Evolutionary conservation across 2,329 filamentous ascomycete species (phyloP).

Genomic region (Fusarium nygamai): DNA sequence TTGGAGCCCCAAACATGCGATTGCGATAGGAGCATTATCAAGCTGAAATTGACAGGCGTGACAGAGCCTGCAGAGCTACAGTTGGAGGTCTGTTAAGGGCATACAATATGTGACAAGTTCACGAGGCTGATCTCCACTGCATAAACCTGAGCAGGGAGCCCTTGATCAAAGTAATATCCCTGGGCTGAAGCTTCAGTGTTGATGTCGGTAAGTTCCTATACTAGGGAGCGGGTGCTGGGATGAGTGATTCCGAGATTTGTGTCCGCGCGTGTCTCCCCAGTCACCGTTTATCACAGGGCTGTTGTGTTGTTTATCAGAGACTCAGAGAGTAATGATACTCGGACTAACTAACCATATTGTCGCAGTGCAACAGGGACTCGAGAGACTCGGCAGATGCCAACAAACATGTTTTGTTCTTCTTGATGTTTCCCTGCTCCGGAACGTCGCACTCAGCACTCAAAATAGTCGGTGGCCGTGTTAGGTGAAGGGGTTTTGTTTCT

Average conservation of each 20-base stretch:
- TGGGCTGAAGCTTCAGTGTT: constrained; percentile 42
- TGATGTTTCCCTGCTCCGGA: background rate
- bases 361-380: background rate
- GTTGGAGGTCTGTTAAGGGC: background rate
- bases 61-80: background rate
- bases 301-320: constrained; percentile 1
- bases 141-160: constrained; percentile 28
- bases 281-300: constrained; percentile 14
- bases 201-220: constrained; percentile 13
- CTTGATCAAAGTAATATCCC: constrained; percentile 36
- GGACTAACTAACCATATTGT: constrained; percentile 7
- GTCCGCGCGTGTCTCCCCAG: constrained; percentile 11
- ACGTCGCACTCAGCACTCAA: background rate
- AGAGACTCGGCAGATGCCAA: background rate
- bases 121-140: constrained; percentile 14
- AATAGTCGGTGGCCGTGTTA: background rate
- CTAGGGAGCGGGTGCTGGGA: constrained; percentile 26
- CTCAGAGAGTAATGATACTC: background rate
- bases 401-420: background rate
- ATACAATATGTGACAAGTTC: background rate
- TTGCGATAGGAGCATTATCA: background rate
- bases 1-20: background rate
- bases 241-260: constrained; percentile 34
- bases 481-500: background rate
- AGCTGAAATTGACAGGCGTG: constrained; percentile 1